A percentile compares a stretch with the other conserved stretches of the same genome.
phyloP scores from a whole-genome alignment of 495 filamentous ascomycete genomes.

The Annulohypoxylon bovei region DNA sequence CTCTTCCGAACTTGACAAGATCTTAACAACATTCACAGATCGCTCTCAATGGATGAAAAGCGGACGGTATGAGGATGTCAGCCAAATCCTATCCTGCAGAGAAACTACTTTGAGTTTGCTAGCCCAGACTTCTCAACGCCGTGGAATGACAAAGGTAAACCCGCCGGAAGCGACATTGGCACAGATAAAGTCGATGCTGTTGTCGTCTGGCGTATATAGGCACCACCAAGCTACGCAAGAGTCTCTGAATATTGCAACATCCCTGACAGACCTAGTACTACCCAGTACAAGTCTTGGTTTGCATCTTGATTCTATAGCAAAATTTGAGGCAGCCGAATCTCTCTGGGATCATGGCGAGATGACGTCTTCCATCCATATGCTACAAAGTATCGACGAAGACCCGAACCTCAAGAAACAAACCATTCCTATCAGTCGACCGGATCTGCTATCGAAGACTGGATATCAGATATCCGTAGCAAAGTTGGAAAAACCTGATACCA shows the following conservation, averaged over 20 bases:
- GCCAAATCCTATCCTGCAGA: conserved; percentile 81
- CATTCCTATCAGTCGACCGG: conserved; percentile 76
- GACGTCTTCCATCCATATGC: conserved; percentile 88
- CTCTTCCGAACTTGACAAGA: conserved; percentile 66
- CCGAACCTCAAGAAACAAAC: conserved; percentile 73
- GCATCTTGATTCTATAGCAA: conserved; percentile 76
- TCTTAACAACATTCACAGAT: conserved; percentile 68
- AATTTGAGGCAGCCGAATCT: conserved; percentile 84
- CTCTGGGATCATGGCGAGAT: conserved; percentile 96
- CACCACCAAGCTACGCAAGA: conserved; percentile 84
- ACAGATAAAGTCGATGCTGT: conserved; percentile 77
- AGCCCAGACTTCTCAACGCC: conserved; percentile 71
- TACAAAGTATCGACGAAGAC: conserved; percentile 74
- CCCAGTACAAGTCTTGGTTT: conserved; percentile 73
- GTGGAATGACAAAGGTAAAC: conserved; percentile 63
- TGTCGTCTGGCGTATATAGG: conserved; percentile 77
- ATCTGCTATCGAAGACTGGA: conserved; percentile 86
- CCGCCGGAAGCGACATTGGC: conserved; percentile 71
- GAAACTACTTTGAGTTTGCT: conserved; percentile 85
- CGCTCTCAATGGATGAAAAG: conserved; percentile 82
- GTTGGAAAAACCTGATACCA: conserved; percentile 90
- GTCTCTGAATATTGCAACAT: conserved; percentile 83
- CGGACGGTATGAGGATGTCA: conserved; percentile 82
- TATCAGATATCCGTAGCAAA: conserved; percentile 90
- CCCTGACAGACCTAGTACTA: conserved; percentile 75